phyloP scores from a whole-genome alignment of 2,329 filamentous ascomycete species.

The Fusarium penzigii region DNA sequence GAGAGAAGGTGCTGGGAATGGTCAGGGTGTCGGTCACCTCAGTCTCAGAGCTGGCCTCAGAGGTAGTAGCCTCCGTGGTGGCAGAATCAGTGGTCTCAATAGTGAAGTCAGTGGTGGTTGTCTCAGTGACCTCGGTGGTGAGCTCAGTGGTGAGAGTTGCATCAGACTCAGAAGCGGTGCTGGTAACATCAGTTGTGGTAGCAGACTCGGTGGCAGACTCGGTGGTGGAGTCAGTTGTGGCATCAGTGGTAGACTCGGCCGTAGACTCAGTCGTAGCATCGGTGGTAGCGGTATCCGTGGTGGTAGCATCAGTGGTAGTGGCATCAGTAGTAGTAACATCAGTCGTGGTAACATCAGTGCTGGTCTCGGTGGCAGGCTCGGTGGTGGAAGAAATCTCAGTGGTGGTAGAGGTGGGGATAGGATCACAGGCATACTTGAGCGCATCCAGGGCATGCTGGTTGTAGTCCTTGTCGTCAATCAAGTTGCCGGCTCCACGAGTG shows the following conservation, averaged over 20 bases:
- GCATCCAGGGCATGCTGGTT: constrained; percentile 39
- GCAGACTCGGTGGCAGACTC: not conserved
- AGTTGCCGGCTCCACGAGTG: constrained; percentile 35
- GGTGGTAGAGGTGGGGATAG: constrained; percentile 24
- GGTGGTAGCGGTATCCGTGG: constrained; percentile 3
- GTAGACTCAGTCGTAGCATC: constrained; percentile 2
- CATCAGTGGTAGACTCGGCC: constrained; percentile 16
- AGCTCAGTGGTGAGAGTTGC: too few relatives aligned
- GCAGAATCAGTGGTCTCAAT: not conserved
- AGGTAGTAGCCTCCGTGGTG: not conserved
- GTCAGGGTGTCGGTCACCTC: not conserved
- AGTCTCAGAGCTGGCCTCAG: constrained; percentile 2
- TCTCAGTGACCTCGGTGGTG: too few relatives aligned
- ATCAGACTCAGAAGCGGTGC: too few relatives aligned
- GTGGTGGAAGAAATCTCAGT: constrained; percentile 12
- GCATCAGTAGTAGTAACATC: constrained; percentile 6
- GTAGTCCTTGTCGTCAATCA: constrained; percentile 36
- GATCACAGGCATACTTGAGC: constrained; percentile 38
- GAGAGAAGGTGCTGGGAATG: constrained; percentile 14
- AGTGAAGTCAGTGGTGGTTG: not conserved
- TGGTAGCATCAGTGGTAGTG: constrained; percentile 4
- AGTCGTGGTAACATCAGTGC: not conserved
- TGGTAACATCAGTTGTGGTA: not conserved
- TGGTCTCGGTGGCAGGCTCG: constrained; percentile 6
- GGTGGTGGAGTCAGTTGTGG: constrained; percentile 1